phyloP scores from a whole-genome alignment of 306 rosid species.

The Hippophae tibetana region DNA sequence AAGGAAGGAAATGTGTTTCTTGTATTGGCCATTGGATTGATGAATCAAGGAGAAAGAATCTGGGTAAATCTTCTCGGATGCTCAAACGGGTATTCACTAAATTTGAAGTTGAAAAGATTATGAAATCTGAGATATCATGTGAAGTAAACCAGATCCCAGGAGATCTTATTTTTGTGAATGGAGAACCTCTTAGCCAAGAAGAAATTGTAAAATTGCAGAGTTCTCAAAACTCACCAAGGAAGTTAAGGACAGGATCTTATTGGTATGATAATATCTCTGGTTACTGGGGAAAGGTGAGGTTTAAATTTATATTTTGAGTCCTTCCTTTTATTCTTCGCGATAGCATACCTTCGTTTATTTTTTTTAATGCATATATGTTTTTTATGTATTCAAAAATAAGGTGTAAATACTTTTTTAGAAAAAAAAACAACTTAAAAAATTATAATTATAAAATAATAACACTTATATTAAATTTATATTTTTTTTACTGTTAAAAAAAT shows the following conservation, averaged over 20 bases:
- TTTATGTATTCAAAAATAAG: too few relatives aligned
- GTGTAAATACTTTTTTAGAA: too few relatives aligned
- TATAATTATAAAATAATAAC: too few relatives aligned
- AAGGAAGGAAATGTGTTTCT: conserved; percentile 73
- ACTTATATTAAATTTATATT: too few relatives aligned
- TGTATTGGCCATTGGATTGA: conserved; percentile 52
- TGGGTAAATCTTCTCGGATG: conserved; percentile 52
- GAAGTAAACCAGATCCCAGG: conserved; percentile 49
- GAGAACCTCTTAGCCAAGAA: conserved; percentile 32
- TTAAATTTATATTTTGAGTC: conserved; percentile 1
- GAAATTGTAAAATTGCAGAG: conserved; percentile 31
- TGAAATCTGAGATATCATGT: conserved; percentile 38
- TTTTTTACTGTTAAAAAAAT: too few relatives aligned
- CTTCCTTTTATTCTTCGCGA: too few relatives aligned
- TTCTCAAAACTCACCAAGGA: conserved; percentile 51
- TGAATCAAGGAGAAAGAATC: conserved; percentile 35
- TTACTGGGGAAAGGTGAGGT: conserved; percentile 74
- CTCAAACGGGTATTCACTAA: conserved; percentile 42
- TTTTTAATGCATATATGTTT: too few relatives aligned
- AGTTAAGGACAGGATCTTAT: conserved; percentile 54
- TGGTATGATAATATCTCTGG: conserved; percentile 82
- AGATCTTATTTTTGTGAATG: conserved; percentile 40
- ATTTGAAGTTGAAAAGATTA: conserved; percentile 29
- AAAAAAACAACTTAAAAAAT: too few relatives aligned
- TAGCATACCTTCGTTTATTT: too few relatives aligned